Evolutionary conservation across 208 protist species (phyloP), one percentile per base, ranked within the genome.

Genomic region (Giardia duodenalis): DNA sequence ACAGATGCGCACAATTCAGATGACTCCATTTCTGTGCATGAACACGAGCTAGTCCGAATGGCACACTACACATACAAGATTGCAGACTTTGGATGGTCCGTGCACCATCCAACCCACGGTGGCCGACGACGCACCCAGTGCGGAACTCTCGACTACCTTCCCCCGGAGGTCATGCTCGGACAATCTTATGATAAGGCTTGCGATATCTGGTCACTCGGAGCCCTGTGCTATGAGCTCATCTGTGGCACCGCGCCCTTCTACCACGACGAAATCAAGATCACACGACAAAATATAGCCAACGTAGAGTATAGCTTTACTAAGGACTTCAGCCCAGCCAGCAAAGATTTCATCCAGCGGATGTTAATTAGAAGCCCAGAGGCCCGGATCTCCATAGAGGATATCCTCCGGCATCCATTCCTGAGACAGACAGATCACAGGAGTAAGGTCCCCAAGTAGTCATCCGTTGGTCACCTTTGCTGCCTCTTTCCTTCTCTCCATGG

Each of bases 131-230:
- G 92, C 91, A 95, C 94, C 1, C 43, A 95, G 39, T 95, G 94
- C 92, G 95, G 95, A 67, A 95, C 95, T 0, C 94, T 94, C 2
- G 94, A 95, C 89, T 95, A 95, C 89, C 92, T 95, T 42, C 94
- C 95, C 22, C 95, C 95, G 1, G 93, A 95, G 89, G 94, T 95
- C 67, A 93, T 95, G 57, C 47, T 92, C 4, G 90, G 67, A 0
- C 93, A 95, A 90, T 47, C 22, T 46, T 94, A 95, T 92, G 86
- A 86, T 87, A 57, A n/a, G 10, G 39, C 48, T 30, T 94, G 94
- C 4, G 95, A 96, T 92, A 95, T 94, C 92, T 95, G 94, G 94
- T 67, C 90, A 0, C 92, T 95, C 0, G 95, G 95, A 47, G 87
- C 94, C 19, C 48, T 95, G 44, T 57, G 92, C 42, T 95, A 93